Base-by-base conservation (phyloP, 2,329 filamentous ascomycete genomes). In the Rachicladosporium sp. region DNA sequence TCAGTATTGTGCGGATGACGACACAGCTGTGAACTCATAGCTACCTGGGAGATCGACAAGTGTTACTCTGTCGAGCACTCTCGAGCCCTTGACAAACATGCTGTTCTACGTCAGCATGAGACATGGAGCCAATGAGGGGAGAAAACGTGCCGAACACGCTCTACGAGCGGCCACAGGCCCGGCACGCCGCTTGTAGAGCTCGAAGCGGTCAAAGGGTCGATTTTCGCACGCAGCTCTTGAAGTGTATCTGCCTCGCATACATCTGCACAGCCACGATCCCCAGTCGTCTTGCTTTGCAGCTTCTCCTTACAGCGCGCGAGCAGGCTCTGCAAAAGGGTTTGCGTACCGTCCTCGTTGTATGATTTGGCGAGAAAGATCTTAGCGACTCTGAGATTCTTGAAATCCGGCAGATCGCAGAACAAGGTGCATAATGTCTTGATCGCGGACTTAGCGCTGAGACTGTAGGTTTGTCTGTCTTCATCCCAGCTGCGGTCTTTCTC, bases 41-140 rank as follows among this genome's bases (percentile, higher is more conserved):
- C 12, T 33, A 33, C 32, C 50, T 10, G 51, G 53, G 7, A 54
- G 43, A 35, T 57, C 54, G 1, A 46, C 43, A 12, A 57, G 12
- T 0, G 49, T 45, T 3, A 50, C 29, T n/a, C 46, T 35, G 8
- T 45, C 21, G 6, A 56, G 36, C 6, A 52, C 35, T 1, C 44
- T 31, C 1, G 50, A 47, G 6, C 38, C 43, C 3, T 33, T 11
- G 6, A 54, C 33, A 6, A 47, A 44, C 36, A 52, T 47, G 8
- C 40, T 40, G 13, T 34, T 35, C 6, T 10, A 29, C 7, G 13
- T 40, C 10, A 27, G 10, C 10, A 9, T 7, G 12, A 27, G 15
- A 19, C 15, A 19, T 19, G 15, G 15, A 19, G 15, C 15, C 15
- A 19, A 19, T 19, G 15, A 19, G 15, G 15, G 15, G 15, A 19